phyloP scores from a whole-genome alignment of 2,329 filamentous ascomycete genomes.

The Aspergillus brasiliensis region DNA sequence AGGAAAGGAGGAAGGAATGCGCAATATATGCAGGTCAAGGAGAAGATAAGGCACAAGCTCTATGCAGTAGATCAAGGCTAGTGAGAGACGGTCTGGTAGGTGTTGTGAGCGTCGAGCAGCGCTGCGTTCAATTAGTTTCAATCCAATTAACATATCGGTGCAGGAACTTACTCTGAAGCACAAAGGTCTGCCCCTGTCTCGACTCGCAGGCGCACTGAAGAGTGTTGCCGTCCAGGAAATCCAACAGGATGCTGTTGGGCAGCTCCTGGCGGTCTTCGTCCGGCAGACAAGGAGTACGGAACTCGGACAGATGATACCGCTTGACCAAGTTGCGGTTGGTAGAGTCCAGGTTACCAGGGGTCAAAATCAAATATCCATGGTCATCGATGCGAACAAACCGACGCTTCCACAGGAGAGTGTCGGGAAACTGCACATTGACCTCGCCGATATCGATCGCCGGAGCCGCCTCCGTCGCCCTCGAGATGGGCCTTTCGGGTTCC shows the following conservation, averaged over 20 bases:
- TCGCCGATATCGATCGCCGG: slow-evolving; percentile 75
- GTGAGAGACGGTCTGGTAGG: slow-evolving; percentile 28
- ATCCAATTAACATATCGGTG: neutral
- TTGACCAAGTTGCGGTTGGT: slow-evolving; percentile 66
- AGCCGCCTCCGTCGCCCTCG: slow-evolving; percentile 27
- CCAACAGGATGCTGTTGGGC: slow-evolving; percentile 75
- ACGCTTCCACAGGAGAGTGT: slow-evolving; percentile 94
- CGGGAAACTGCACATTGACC: slow-evolving; percentile 95
- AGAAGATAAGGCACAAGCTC: slow-evolving; percentile 2
- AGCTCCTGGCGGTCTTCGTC: slow-evolving; percentile 92
- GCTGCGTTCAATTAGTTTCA: slow-evolving; percentile 28
- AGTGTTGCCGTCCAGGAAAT: slow-evolving; percentile 63
- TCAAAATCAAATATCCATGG: slow-evolving; percentile 79
- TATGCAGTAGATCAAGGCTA: slow-evolving; percentile 6
- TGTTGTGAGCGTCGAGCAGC: slow-evolving; percentile 45
- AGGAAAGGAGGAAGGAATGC: slow-evolving; percentile 13
- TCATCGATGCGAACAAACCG: slow-evolving; percentile 84
- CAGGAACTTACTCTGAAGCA: slow-evolving; percentile 52
- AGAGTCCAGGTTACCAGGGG: slow-evolving; percentile 65
- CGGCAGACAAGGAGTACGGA: slow-evolving; percentile 75
- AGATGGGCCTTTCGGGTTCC: slow-evolving; percentile 14
- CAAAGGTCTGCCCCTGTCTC: slow-evolving; percentile 53
- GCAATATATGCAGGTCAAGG: slow-evolving; percentile 7
- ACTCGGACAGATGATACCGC: slow-evolving; percentile 83
- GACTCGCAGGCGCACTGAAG: slow-evolving; percentile 66